Conservation (phyloP, 441 rosid genomes). For the Eutrema salsugineum region DNA sequence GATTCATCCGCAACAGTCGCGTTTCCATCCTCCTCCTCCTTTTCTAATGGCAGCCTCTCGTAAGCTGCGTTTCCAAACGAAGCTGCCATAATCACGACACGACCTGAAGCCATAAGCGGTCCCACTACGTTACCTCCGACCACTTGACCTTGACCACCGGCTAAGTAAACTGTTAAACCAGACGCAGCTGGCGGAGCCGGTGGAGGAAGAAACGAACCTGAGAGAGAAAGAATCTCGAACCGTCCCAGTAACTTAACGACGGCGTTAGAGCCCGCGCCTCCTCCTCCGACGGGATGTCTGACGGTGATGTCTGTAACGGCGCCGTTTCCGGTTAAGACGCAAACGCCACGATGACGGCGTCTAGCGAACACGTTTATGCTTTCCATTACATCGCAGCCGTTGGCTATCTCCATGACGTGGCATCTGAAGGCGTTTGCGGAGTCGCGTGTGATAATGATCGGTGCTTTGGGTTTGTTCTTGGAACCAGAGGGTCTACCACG, state of each 20-base stretch:
- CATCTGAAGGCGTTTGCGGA: conserved; percentile 69
- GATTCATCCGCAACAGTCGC: conserved; percentile 22
- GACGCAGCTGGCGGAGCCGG: conserved; percentile 79
- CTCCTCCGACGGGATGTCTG: conserved; percentile 43
- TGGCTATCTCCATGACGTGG: conserved; percentile 64
- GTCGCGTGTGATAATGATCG: conserved; percentile 68
- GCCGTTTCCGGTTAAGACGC: conserved; percentile 69
- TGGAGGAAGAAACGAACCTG: conserved; percentile 77
- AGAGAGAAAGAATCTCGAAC: conserved; percentile 71
- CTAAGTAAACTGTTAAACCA: conserved; percentile 41
- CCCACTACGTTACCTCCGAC: conserved; percentile 48
- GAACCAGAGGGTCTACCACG: conserved; percentile 79
- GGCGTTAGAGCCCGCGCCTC: conserved; percentile 6
- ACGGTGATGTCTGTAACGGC: conserved; percentile 64
- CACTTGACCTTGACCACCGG: conserved; percentile 51
- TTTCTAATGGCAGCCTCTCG: conserved; percentile 75
- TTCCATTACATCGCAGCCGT: conserved; percentile 59
- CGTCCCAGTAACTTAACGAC: conserved; percentile 69
- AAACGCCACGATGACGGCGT: conserved; percentile 65
- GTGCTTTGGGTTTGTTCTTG: conserved; percentile 70
- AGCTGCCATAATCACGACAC: conserved; percentile 71
- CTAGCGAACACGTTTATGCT: conserved; percentile 55
- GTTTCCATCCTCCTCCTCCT: conserved; percentile 49
- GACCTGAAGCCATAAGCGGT: conserved; percentile 34
- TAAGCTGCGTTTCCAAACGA: conserved; percentile 78